Conservation (phyloP, 331 rosid species). For the Pyracantha coccinea region DNA sequence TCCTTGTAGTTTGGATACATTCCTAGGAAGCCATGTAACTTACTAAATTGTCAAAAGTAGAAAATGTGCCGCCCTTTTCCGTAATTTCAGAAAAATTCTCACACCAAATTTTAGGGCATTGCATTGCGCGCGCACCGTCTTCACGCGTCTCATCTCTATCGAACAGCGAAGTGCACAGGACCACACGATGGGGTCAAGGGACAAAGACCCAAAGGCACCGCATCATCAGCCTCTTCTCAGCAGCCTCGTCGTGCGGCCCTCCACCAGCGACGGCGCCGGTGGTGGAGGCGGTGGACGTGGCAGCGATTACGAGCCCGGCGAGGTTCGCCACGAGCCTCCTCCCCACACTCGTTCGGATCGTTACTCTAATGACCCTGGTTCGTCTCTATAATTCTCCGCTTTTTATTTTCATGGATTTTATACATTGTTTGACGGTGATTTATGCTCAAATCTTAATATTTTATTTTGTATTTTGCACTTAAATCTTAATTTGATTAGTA, state of each 20-base stretch:
- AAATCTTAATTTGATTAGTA: neutral
- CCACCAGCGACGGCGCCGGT: constrained; percentile 45
- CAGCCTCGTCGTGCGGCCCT: constrained; percentile 90
- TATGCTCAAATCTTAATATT: neutral
- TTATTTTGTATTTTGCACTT: neutral
- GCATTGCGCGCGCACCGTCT: neutral
- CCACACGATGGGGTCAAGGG: constrained; percentile 50
- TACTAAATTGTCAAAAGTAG: neutral
- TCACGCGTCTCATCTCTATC: neutral
- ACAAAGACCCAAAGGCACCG: constrained; percentile 46
- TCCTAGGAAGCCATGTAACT: neutral
- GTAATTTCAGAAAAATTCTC: neutral
- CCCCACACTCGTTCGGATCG: constrained; percentile 65
- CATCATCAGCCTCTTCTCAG: constrained; percentile 76
- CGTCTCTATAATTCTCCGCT: constrained; percentile 14
- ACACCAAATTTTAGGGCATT: neutral
- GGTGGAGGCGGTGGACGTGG: constrained; percentile 27
- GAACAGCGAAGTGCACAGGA: neutral
- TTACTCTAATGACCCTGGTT: constrained; percentile 53
- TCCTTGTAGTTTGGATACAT: neutral
- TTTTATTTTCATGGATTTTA: neutral
- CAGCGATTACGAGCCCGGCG: constrained; percentile 65
- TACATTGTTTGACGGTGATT: neutral
- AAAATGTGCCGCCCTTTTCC: neutral
- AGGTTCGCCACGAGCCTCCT: constrained; percentile 58